Evolutionary conservation across 306 rosid species (phyloP).

Genomic region (Vigna hirtella): DNA sequence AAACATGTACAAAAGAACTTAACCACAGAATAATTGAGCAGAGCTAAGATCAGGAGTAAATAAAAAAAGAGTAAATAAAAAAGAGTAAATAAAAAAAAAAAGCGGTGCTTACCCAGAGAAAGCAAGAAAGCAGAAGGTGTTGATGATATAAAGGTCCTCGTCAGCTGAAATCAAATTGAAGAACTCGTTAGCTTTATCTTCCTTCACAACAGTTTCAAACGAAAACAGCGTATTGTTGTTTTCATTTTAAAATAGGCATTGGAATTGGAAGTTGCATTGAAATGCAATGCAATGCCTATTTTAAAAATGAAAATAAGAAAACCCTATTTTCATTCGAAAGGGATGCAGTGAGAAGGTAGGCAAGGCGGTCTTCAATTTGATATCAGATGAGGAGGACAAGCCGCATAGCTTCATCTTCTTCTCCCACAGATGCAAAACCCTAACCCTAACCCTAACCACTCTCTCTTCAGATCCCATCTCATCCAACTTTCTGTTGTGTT

Average conservation of each 20-base stretch:
- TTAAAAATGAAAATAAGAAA: conserved; percentile 37
- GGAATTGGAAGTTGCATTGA: not conserved
- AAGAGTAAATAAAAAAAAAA: too few relatives aligned
- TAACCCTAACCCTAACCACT: not conserved
- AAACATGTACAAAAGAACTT: not conserved
- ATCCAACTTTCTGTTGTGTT: too few relatives aligned
- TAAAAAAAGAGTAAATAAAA: too few relatives aligned
- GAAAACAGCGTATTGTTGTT: conserved; percentile 1
- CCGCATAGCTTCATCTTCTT: not conserved
- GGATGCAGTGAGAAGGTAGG: conserved; percentile 37
- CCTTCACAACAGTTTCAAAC: conserved; percentile 40
- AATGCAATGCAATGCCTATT: conserved; percentile 32
- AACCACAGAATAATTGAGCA: not conserved
- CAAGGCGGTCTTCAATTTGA: conserved; percentile 39
- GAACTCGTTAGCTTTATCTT: conserved; percentile 41
- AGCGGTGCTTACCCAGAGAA: not conserved
- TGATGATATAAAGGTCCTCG: not conserved
- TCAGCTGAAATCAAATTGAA: conserved; percentile 41
- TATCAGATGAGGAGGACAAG: conserved; percentile 36
- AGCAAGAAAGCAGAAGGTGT: not conserved
- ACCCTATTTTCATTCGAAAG: conserved; percentile 29
- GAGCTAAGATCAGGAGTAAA: not conserved
- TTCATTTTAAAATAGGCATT: conserved; percentile 45
- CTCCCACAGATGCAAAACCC: not conserved
- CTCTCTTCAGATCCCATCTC: not conserved